Evolutionary conservation across 352 stramenopile species (phyloP), one percentile per base, ranked within the genome.

Genomic region (Elongisporangium undulatum): DNA sequence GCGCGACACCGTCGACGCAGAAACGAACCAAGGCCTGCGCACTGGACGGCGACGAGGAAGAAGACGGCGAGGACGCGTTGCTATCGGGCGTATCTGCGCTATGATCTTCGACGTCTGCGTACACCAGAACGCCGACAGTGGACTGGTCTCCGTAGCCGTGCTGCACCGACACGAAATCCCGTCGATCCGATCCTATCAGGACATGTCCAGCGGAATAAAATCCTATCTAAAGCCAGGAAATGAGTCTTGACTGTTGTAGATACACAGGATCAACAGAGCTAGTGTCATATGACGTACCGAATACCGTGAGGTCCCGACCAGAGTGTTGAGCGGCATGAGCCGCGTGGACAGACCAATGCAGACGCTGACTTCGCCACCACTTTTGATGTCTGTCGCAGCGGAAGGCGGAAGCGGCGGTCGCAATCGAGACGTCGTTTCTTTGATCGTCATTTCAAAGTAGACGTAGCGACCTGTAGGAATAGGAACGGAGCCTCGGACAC

Each of bases 371-470:
- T 92, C 82, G 3, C 73, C 69, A 3, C 66, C 72, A 58, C 29
- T 45, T 54, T 52, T 61, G 56, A 53, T 49, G 24, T 67, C 55
- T 64, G 63, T 50, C 22, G 58, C 68, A 29, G 49, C 64, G 4
- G 38, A 20, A 45, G 29, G 58, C 6, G 61, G 59, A 9, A 66
- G 68, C 16, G 56, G 22, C 49, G 57, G 65, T 64, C 67, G 75
- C 2, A 54, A 49, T 1, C 66, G 66, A 1, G 82, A 74, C 55
- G 69, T 62, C n/a, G 59, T 56, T 64, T 88, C 69, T 26, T 79
- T 76, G 13, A 93, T 49, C 4, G 74, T 77, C 82, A 95, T 94
- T 67, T 95, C 86, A 59, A 94, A 95, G 68, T 95, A 95, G 58
- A 92, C 80, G 50, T 82, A 82, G n/a, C 80, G 78, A 62, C 87